phyloP scores from a whole-genome alignment of 352 stramenopile genomes.

The Aphanomyces stellatus region DNA sequence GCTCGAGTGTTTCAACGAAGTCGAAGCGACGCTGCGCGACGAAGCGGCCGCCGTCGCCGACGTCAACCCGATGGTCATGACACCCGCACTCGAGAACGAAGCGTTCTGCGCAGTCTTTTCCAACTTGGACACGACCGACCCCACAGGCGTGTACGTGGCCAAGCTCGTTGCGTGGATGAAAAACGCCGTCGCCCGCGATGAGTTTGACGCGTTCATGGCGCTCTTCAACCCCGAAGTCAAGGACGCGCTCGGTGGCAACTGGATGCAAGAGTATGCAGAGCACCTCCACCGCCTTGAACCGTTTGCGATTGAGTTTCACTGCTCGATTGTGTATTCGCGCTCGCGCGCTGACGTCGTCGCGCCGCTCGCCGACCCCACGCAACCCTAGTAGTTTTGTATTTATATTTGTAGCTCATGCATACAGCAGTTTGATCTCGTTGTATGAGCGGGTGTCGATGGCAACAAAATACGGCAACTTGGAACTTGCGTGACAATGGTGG shows the following conservation, averaged over 20 bases:
- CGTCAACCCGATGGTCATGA: slow-evolving; percentile 42
- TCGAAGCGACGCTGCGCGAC: slow-evolving; percentile 45
- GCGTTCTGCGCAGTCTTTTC: slow-evolving; percentile 57
- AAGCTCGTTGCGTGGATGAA: slow-evolving; percentile 68
- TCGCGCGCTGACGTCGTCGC: not conserved
- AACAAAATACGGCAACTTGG: too few relatives aligned
- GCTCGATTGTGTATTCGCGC: slow-evolving; percentile 40
- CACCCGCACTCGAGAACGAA: slow-evolving; percentile 42
- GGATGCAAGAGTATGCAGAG: slow-evolving; percentile 47
- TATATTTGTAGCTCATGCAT: not conserved
- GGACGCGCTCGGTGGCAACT: slow-evolving; percentile 48
- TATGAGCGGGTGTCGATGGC: not conserved
- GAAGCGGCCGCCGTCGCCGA: slow-evolving; percentile 44
- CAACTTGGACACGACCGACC: slow-evolving; percentile 42
- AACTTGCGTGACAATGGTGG: too few relatives aligned
- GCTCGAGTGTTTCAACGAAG: slow-evolving; percentile 36
- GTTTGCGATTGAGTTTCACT: slow-evolving; percentile 44
- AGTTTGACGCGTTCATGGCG: slow-evolving; percentile 41
- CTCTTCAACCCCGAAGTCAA: slow-evolving; percentile 46
- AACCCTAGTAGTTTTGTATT: not conserved
- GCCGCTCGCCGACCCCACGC: not conserved
- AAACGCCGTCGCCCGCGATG: slow-evolving; percentile 35
- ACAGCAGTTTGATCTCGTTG: not conserved
- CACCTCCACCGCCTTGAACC: not conserved
- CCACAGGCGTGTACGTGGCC: slow-evolving; percentile 40